phyloP scores from a whole-genome alignment of 2,329 filamentous ascomycete species.

The Thielaviopsis punctulata region DNA sequence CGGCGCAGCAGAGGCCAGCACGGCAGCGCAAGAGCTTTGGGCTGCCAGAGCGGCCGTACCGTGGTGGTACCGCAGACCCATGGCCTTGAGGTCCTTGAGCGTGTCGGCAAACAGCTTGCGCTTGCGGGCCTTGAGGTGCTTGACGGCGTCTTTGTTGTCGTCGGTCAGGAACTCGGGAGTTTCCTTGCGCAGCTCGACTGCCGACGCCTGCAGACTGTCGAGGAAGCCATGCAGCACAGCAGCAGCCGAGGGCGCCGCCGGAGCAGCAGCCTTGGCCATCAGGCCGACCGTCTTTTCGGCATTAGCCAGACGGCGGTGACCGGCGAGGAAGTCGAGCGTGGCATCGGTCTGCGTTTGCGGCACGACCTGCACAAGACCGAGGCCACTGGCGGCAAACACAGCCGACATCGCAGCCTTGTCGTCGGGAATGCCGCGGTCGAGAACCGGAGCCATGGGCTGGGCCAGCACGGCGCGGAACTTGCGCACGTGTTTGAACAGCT shows the following conservation, averaged over 20 bases:
- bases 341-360: neutral
- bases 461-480: slow-evolving; percentile 73
- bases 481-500: slow-evolving; percentile 76
- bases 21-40: slow-evolving; percentile 52
- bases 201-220: slow-evolving; percentile 38
- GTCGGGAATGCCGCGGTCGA: slow-evolving; percentile 43
- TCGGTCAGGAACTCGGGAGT: slow-evolving; percentile 70
- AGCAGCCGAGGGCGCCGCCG: slow-evolving; percentile 37
- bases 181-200: slow-evolving; percentile 60
- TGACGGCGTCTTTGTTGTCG: slow-evolving; percentile 68
- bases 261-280: slow-evolving; percentile 48
- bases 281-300: slow-evolving; percentile 50
- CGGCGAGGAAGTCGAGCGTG: slow-evolving; percentile 16
- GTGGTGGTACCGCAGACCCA: slow-evolving; percentile 79
- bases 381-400: slow-evolving; percentile 13
- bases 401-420: slow-evolving; percentile 16
- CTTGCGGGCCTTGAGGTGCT: slow-evolving; percentile 82
- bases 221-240: slow-evolving; percentile 50
- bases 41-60: slow-evolving; percentile 53
- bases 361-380: slow-evolving; percentile 1
- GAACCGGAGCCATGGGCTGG: slow-evolving; percentile 53
- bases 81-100: slow-evolving; percentile 62
- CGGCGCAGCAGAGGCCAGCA: slow-evolving; percentile 44
- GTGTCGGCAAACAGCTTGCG: slow-evolving; percentile 80
- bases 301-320: slow-evolving; percentile 52